Evolutionary conservation across 352 stramenopile species (phyloP).

Genomic region (Halophytophthora batemanensis): DNA sequence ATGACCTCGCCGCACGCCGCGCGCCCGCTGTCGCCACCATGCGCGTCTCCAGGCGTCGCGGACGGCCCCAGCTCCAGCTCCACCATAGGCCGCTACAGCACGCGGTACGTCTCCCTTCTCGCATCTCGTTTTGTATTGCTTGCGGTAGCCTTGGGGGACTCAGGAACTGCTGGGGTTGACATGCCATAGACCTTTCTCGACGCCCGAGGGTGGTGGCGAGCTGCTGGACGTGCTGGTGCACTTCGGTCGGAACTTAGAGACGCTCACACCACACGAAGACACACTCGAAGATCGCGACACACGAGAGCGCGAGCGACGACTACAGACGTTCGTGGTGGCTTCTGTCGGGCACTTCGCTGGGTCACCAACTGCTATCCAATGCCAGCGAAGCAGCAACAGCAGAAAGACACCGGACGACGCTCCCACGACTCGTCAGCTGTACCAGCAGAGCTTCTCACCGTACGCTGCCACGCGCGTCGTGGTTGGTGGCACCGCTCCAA

Average conservation of each 20-base stretch:
- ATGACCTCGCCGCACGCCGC: slow-evolving; percentile 33
- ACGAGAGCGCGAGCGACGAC: neutral
- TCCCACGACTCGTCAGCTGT: slow-evolving; percentile 21
- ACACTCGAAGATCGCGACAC: neutral
- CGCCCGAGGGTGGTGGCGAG: slow-evolving; percentile 26
- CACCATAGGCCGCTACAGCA: slow-evolving; percentile 4
- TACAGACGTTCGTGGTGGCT: slow-evolving; percentile 35
- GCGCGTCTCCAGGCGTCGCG: slow-evolving; percentile 23
- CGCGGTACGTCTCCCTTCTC: slow-evolving; percentile 19
- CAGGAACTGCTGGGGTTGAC: too few species aligned
- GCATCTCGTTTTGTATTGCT: too few species aligned
- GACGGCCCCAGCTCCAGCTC: neutral
- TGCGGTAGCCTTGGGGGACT: too few species aligned
- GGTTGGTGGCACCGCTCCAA: slow-evolving; percentile 26
- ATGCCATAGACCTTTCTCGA: slow-evolving; percentile 47
- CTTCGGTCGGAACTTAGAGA: slow-evolving; percentile 37
- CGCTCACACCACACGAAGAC: slow-evolving; percentile 7
- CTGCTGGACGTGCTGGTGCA: slow-evolving; percentile 57
- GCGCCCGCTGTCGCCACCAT: slow-evolving; percentile 22
- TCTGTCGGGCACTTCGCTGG: slow-evolving; percentile 23
- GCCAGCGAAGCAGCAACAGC: slow-evolving; percentile 8
- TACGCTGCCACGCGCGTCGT: slow-evolving; percentile 66
- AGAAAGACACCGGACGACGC: neutral
- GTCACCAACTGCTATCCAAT: slow-evolving; percentile 8
- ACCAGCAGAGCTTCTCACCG: slow-evolving; percentile 49